A percentile compares a stretch with the other conserved stretches of the same genome.
Evolutionary conservation across 441 rosid species (phyloP).

Genomic region (Euphorbia celastroides): DNA sequence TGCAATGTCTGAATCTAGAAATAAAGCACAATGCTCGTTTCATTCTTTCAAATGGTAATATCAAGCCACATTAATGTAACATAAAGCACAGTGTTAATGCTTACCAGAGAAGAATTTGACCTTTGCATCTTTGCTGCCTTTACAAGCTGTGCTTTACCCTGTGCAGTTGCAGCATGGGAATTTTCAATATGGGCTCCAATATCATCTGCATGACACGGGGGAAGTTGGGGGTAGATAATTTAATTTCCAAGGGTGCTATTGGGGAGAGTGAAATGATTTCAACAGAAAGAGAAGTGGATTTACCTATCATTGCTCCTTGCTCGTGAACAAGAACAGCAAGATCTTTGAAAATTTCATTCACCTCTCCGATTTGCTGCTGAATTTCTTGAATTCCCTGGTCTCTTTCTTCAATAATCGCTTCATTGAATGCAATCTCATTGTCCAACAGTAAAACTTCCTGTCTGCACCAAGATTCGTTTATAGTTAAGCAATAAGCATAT

Average conservation of each 20-base stretch:
- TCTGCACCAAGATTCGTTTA: constrained; percentile 37
- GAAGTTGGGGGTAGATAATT: neutral
- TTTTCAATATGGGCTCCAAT: constrained; percentile 53
- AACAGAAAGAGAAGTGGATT: constrained; percentile 13
- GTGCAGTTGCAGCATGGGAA: constrained; percentile 55
- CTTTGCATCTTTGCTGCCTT: constrained; percentile 63
- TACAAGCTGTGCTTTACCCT: constrained; percentile 51
- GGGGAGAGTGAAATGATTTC: neutral
- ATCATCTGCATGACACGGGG: constrained; percentile 49
- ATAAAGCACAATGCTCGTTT: neutral
- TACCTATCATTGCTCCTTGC: constrained; percentile 87
- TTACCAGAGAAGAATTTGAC: constrained; percentile 95
- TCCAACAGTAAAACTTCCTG: constrained; percentile 79
- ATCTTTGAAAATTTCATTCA: constrained; percentile 85
- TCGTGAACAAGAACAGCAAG: constrained; percentile 88
- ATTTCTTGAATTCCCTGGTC: constrained; percentile 90
- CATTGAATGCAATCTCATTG: constrained; percentile 85
- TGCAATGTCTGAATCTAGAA: neutral
- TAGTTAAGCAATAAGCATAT: neutral
- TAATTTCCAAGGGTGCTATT: neutral
- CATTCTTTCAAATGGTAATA: neutral
- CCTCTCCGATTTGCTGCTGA: constrained; percentile 89
- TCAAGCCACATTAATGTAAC: neutral
- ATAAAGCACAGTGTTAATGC: neutral
- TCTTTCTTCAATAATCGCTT: constrained; percentile 87